Base-by-base conservation (phyloP, 805 yeast genomes). In the Groenewaldozyma tartarivorans region DNA sequence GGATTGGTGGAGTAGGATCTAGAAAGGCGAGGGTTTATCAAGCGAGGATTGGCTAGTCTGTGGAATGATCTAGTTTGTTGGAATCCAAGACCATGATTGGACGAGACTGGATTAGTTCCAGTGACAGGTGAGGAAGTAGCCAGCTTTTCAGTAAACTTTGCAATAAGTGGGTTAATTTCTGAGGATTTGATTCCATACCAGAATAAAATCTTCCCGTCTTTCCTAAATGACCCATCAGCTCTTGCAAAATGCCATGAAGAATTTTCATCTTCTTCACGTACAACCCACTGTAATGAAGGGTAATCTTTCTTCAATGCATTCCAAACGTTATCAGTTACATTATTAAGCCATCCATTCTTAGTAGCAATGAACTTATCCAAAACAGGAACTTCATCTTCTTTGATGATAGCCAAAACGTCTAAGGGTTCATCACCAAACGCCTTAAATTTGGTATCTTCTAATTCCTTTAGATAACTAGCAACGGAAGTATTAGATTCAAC, bases 401-500 rank as follows among this genome's bases (percentile, higher is more conserved):
- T 71, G 17, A 92, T 92, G 51, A 92, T 79, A 11, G 97, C 95
- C 51, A 92, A 69, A 2, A 87, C 96, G 55, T 92, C 97, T 52
- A 87, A 72, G 20, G 96, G 96, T 60, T 90, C 97, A 63, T 92
- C 98, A 41, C 95, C 92, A 57, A 85, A 87, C 17, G 90, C 78
- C 56, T 77, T 79, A 67, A 86, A 83, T 5, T 67, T 55, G 19
- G 68, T 53, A 9, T 64, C 61, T 59, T 81, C 87, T 52, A 90
- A 74, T 33, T 72, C 68, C 61, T 79, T 77, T 59, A 90, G 70
- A 62, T 88, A 88, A 3, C 86, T 71, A 20, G 95, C 92, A 35
- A 82, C 92, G 11, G 87, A 77, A 39, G 72, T 67, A 49, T 74
- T 70, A 40, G 88, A 88, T 31, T 81, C 66, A 40, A 75, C 67